Percentiles rank a stretch among this genome's conserved stretches.
These are phyloP conservation scores for Magnolia changhungtana DNA, from an alignment of 164 flowering plant genomes.

Conservation along the genomic window DNA sequence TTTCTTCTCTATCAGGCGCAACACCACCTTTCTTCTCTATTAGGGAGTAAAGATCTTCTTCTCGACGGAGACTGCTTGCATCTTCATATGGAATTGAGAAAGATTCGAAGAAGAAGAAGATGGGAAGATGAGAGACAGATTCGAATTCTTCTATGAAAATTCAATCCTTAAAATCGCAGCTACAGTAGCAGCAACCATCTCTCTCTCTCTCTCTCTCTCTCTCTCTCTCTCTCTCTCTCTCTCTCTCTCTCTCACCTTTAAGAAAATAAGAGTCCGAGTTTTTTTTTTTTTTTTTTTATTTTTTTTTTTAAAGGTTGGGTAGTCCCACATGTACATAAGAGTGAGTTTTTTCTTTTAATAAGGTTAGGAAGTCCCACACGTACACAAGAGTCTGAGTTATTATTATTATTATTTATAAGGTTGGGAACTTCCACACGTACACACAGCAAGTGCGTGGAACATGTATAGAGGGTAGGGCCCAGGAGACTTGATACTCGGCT, in stretches of 20 bases:
- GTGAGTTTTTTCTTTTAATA: too few species aligned
- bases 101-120: background rate
- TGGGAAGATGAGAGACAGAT: background rate
- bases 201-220: background rate
- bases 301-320: too few species aligned
- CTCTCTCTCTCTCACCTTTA: too few species aligned
- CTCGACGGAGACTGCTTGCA: slow-evolving; percentile 55
- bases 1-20: too few species aligned
- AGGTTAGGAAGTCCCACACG: too few species aligned
- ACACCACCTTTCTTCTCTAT: too few species aligned
- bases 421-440: background rate
- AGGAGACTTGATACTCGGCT: too few species aligned
- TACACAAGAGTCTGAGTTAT: background rate
- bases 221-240: too few species aligned
- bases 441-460: background rate
- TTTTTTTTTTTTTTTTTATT: too few species aligned
- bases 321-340: too few species aligned
- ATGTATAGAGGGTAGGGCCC: too few species aligned
- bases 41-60: slow-evolving; percentile 57
- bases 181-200: background rate
- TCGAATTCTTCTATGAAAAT: background rate
- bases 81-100: slow-evolving; percentile 19
- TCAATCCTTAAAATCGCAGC: background rate
- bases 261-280: background rate
- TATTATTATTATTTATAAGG: background rate